These are phyloP conservation scores for Rosellinia necatrix DNA, from an alignment of 2,329 filamentous ascomycete species.

Conservation along the genomic window DNA sequence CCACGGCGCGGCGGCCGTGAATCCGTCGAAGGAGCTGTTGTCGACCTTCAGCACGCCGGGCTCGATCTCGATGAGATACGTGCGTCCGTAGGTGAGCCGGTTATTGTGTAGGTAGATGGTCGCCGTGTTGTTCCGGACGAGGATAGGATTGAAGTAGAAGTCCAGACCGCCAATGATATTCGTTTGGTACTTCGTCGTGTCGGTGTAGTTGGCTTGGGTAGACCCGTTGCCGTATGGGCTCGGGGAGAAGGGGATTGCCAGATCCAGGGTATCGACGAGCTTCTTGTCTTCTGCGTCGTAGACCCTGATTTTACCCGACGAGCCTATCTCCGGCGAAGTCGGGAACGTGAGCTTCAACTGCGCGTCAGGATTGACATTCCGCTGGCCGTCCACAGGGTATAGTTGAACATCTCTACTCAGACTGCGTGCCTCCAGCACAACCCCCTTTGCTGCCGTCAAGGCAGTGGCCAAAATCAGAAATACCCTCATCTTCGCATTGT, in stretches of 20 bases:
- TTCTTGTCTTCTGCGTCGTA: conserved; percentile 17
- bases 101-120: conserved; percentile 26
- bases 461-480: not conserved
- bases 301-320: conserved; percentile 22
- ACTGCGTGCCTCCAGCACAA: not conserved
- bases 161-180: conserved; percentile 26
- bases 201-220: conserved; percentile 19
- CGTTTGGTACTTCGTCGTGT: conserved; percentile 26
- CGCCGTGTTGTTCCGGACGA: conserved; percentile 17
- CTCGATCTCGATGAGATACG: conserved; percentile 21
- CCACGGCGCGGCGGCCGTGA: conserved; percentile 17
- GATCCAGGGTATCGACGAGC: conserved; percentile 19
- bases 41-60: conserved; percentile 4
- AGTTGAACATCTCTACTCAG: not conserved
- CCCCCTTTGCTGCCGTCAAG: conserved; percentile 3
- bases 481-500: conserved; percentile 2
- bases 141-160: conserved; percentile 25
- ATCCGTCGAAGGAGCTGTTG: conserved; percentile 13
- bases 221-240: conserved; percentile 23
- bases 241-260: conserved; percentile 22
- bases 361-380: conserved; percentile 16
- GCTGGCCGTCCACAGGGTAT: conserved; percentile 15
- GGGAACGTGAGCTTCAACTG: conserved; percentile 19
- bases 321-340: conserved; percentile 16
- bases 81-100: conserved; percentile 20